Evolutionary conservation across 1,284 basidiomycete genomes (phyloP), one percentile per base, ranked within the genome.

Genomic region (Puccinia hordei): DNA sequence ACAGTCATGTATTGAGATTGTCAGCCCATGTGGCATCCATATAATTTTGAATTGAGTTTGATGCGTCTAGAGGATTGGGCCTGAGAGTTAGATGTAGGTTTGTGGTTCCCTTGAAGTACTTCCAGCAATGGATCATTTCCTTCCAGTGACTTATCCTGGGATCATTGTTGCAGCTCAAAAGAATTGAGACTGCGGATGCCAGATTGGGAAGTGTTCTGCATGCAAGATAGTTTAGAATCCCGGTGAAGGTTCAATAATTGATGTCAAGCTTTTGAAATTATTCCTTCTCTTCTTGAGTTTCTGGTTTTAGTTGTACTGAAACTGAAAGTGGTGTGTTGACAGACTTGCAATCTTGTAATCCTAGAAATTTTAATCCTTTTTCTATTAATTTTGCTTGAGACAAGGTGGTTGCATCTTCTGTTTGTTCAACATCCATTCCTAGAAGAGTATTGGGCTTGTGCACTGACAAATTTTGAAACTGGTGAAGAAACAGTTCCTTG

Each of bases 21-120:
- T 63, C 61, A 17, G n/a, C 61, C 61, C 61, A 63, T 8, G n/a
- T 63, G 15, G 61, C 61, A 30, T 27, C 61, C 3, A 19, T 63
- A 30, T 5, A 63, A 8, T 30, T 17, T 63, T 63, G 8, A 24
- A 63, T 19, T 5, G 17, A 17, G 4, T 27, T 3, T 27, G 61
- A 63, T 30, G 6, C 8, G 22, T 57, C 22, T 8, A 19, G 8
- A 9, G 53, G 8, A 57, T 57, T 27, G 19, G 53, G 53, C 5
- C 5, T 57, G 5, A 57, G 17, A 22, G 6, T 57, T 19, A 57
- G 53, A 5, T 57, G 6, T 6, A 57, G 53, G 5, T 57, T 19
- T 5, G 27, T 6, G 27, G 53, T 57, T n/a, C 53, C 17, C 5
- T 8, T n/a, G 15, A 63, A 19, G 19, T 63, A 30, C 19, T 35